A percentile compares a stretch with the other conserved stretches of the same genome.
Evolutionary conservation across 1,139 yeast species (phyloP).

Genomic region (Suhomyces coccinellae): DNA sequence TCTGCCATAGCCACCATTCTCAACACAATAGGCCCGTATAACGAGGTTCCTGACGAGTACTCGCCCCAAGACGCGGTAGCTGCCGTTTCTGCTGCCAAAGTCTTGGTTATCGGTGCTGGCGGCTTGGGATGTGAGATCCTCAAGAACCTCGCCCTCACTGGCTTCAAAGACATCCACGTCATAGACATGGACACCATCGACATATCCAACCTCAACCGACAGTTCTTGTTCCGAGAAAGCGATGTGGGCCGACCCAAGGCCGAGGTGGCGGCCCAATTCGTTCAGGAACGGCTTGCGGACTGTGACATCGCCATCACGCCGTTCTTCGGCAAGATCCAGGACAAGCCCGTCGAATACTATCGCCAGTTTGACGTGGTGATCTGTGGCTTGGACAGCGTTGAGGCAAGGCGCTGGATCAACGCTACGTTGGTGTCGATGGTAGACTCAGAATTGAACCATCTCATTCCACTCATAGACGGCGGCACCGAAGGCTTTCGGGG

Average conservation of each 20-base stretch:
- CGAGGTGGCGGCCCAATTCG: conserved; percentile 67
- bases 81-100: conserved; percentile 32
- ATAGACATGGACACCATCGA: conserved; percentile 97
- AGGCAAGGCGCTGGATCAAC: conserved; percentile 91
- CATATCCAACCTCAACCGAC: conserved; percentile 84
- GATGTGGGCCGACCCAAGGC: conserved; percentile 88
- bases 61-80: conserved; percentile 23
- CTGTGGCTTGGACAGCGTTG: conserved; percentile 88
- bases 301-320: conserved; percentile 51
- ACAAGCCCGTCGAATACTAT: conserved; percentile 64
- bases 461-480: conserved; percentile 88
- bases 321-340: conserved; percentile 72
- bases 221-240: conserved; percentile 69
- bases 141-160: conserved; percentile 77
- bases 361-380: conserved; percentile 69
- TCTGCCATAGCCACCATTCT: conserved; percentile 29
- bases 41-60: conserved; percentile 43
- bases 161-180: conserved; percentile 72
- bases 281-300: conserved; percentile 48
- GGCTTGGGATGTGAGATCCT: conserved; percentile 94
- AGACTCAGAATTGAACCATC: conserved; percentile 49
- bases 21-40: conserved; percentile 39
- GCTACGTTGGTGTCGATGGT: conserved; percentile 68
- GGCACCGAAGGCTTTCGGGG: conserved; percentile 97
- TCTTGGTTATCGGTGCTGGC: conserved; percentile 84